Conservation (phyloP, 108 stramenopile genomes). For the Mediolabrus comicus region DNA sequence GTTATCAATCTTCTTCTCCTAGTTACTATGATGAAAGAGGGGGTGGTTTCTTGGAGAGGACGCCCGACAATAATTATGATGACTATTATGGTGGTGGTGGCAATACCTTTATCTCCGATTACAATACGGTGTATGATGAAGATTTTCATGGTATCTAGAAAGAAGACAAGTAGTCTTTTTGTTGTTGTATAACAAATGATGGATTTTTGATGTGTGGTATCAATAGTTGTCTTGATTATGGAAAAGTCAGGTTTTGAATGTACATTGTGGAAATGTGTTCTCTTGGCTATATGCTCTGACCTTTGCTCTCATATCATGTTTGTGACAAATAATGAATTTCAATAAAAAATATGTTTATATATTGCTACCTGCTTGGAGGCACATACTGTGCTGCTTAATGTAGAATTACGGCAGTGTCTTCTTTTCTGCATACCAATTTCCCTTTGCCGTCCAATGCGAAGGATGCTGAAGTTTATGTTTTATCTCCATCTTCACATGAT, state of each 20-base stretch:
- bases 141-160: neutral
- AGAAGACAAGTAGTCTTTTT: too few species aligned
- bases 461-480: conserved; percentile 17
- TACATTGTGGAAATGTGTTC: neutral
- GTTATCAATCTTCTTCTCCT: neutral
- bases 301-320: too few species aligned
- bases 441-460: neutral
- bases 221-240: too few species aligned
- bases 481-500: conserved; percentile 24
- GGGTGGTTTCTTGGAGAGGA: neutral
- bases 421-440: conserved; percentile 1
- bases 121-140: neutral
- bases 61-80: neutral
- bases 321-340: neutral
- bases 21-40: neutral
- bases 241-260: too few species aligned
- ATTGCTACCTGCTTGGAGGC: too few species aligned
- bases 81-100: neutral
- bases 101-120: neutral
- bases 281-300: neutral
- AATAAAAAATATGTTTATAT: too few species aligned
- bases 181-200: too few species aligned
- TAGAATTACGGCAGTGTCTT: neutral
- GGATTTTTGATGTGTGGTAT: neutral
- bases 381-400: too few species aligned